Evolutionary conservation across 352 stramenopile genomes (phyloP), one percentile per base, ranked within the genome.

Genomic region (Phytophthora syringae): DNA sequence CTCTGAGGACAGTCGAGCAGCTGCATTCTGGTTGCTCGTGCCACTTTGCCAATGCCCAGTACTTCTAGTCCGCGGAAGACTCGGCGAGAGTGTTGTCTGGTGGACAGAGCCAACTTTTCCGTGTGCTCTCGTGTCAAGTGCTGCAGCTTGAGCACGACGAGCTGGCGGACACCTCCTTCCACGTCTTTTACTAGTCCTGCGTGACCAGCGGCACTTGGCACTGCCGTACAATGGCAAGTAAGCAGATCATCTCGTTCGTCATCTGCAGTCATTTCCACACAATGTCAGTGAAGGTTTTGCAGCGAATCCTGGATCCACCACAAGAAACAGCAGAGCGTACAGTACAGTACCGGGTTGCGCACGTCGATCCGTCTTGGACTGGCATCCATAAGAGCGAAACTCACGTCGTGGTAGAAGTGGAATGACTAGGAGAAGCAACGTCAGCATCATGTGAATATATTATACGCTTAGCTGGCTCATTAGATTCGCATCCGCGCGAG

Each of bases 111-210:
- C 15, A 99, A 76, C 54, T 99, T 95, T 48, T 98, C 94, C 30
- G 87, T 98, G 74, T 98, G 79, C 27, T 98, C 87, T 48, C 89
- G 92, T 67, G 99, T 97, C n/a, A 99, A 77, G 21, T 92, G 72
- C 79, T 99, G 94, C 52, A 98, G 90, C 79, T 99, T 97, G 68
- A 99, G 81, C 93, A 99, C 98, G 43, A 99, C 79, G 34, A 95
- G 89, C 75, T 97, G 88, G 36, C 97, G 86, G 60, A n/a, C 40
- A 98, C 93, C 25, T 96, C 84, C 60, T 88, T 92, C 97, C 97
- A 99, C 21, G 82, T 87, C 60, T 90, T 88, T 80, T 97, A 99
- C 77, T 97, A 94, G 22, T 82, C 84, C 22, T 79, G 75, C 27
- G 92, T 98, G 32, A 89, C 88, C 65, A 97, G 74, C 24, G 95